phyloP scores from a whole-genome alignment of 2,329 filamentous ascomycete species.

The Exserohilum rostratum region DNA sequence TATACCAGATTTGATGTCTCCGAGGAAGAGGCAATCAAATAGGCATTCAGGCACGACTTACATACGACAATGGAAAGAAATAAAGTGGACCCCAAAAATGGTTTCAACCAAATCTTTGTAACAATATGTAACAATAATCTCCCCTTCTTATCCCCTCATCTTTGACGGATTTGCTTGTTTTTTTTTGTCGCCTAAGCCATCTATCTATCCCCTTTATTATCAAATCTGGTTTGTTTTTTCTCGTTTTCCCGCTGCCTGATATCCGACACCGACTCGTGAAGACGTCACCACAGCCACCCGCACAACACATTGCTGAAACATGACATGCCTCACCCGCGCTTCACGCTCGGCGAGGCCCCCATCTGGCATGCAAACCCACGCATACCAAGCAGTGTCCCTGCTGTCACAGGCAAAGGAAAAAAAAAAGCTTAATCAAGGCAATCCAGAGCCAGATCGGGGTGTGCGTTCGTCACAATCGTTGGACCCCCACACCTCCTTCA shows the following conservation, averaged over 20 bases:
- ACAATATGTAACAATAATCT: conserved; percentile 7
- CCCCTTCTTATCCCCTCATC: neutral
- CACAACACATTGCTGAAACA: conserved; percentile 1
- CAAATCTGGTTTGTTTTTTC: no score
- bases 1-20: neutral
- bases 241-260: no score
- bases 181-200: no score
- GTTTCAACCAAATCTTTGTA: conserved; percentile 1
- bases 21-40: neutral
- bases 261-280: neutral
- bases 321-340: neutral
- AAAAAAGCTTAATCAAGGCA: neutral
- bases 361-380: neutral
- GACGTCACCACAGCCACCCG: neutral
- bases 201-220: no score
- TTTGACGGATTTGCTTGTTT: no score
- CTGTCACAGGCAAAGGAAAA: neutral
- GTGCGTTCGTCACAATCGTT: no score
- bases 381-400: conserved; percentile 2
- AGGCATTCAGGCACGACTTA: conserved; percentile 4
- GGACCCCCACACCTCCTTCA: no score
- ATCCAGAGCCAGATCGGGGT: neutral
- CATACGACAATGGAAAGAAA: neutral
- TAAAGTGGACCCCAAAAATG: neutral
- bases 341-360: neutral